Conservation (phyloP, 2,329 filamentous ascomycete species). For the Trichoderma koningii region DNA sequence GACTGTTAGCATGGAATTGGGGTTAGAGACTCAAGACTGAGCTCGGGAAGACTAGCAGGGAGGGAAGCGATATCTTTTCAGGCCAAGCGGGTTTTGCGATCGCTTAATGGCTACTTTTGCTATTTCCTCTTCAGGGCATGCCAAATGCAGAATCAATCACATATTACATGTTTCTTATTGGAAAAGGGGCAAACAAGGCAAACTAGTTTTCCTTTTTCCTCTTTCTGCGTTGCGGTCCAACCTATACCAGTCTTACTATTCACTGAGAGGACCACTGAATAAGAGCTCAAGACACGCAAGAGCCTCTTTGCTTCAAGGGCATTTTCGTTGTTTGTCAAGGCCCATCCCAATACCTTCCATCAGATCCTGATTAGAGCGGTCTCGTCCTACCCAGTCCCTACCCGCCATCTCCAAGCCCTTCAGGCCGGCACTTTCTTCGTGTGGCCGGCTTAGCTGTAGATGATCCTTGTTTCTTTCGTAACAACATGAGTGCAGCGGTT, state of each 20-base stretch:
- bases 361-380: conserved; percentile 10
- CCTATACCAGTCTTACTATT: conserved; percentile 7
- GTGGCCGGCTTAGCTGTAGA: background rate
- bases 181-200: background rate
- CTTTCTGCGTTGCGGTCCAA: background rate
- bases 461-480: conserved; percentile 14
- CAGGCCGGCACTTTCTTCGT: conserved; percentile 2
- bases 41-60: conserved; percentile 15
- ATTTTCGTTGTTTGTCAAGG: conserved; percentile 17
- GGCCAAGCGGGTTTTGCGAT: background rate
- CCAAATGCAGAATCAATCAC: background rate
- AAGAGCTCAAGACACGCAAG: background rate
- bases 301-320: conserved; percentile 2
- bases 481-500: conserved; percentile 13
- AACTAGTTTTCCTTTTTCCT: background rate
- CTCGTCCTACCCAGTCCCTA: background rate
- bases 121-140: too few species aligned
- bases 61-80: conserved; percentile 18
- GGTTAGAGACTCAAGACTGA: conserved; percentile 5
- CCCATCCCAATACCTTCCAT: conserved; percentile 19
- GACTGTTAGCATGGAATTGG: conserved; percentile 20
- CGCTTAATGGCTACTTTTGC: background rate
- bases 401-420: conserved; percentile 1
- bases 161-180: background rate
- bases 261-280: background rate